These are phyloP conservation scores for Ministeria vibrans DNA, from an alignment of 78 protist genomes.

Conservation along the genomic window DNA sequence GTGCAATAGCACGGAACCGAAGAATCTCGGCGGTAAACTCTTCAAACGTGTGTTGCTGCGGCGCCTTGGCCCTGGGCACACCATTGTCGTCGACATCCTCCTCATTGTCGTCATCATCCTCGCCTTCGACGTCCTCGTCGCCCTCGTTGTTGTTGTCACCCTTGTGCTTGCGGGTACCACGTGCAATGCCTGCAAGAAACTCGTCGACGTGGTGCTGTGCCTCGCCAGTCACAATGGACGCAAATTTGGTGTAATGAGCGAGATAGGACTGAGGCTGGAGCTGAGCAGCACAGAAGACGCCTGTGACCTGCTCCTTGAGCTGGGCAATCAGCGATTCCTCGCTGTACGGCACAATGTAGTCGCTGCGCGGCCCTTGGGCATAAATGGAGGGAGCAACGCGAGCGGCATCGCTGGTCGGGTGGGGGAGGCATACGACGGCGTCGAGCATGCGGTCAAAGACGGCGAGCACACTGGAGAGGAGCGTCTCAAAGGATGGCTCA, in stretches of 20 bases:
- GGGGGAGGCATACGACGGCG: no score
- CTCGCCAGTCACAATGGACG: neutral
- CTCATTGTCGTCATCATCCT: no score
- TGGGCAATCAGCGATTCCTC: neutral
- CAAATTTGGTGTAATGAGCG: neutral
- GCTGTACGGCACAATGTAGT: neutral
- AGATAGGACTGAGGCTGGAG: neutral
- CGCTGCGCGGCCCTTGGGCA: neutral
- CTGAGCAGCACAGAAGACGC: neutral
- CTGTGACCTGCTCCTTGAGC: neutral
- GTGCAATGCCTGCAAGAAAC: neutral
- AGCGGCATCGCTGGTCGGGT: no score
- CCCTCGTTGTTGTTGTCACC: no score
- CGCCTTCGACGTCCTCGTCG: no score
- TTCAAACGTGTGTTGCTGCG: neutral
- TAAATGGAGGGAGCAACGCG: neutral
- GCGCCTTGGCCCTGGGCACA: no score
- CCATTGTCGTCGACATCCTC: no score
- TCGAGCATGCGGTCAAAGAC: neutral
- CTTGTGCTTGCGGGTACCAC: no score
- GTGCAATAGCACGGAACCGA: neutral
- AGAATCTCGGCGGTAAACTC: constrained; percentile 1
- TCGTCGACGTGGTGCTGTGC: neutral
- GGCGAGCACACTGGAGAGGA: neutral
- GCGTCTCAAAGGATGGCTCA: neutral